phyloP scores from a whole-genome alignment of 83 land plant species.

The Larix sibirica region DNA sequence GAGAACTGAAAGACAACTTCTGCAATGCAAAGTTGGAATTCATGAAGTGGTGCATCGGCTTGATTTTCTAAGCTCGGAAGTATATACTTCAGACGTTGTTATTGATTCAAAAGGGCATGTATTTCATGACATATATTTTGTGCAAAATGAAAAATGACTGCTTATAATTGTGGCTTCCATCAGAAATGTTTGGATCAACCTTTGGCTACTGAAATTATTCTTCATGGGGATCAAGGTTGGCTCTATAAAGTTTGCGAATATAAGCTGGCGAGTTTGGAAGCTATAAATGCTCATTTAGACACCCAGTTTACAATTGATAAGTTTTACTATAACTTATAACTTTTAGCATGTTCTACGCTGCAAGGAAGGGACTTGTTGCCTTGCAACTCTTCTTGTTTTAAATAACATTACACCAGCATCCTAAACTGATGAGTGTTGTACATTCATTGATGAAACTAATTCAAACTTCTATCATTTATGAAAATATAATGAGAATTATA shows the following conservation, averaged over 20 bases:
- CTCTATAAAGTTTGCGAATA: conserved; percentile 87
- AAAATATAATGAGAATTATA: too few species aligned
- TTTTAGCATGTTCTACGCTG: too few species aligned
- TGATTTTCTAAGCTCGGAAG: conserved; percentile 70
- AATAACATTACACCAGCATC: too few species aligned
- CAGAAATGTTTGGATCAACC: conserved; percentile 92
- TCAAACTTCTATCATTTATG: too few species aligned
- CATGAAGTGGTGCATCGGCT: conserved; percentile 87
- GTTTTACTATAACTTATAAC: too few species aligned
- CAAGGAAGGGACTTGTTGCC: too few species aligned
- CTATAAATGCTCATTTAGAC: conserved; percentile 85
- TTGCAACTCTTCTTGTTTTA: too few species aligned
- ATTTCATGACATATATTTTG: conserved; percentile 90
- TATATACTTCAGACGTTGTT: conserved; percentile 65
- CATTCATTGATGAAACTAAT: too few species aligned
- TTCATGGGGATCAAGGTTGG: conserved; percentile 53
- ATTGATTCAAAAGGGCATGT: conserved; percentile 48
- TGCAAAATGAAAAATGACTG: conserved; percentile 84
- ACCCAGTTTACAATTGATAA: too few species aligned
- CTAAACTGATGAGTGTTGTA: too few species aligned
- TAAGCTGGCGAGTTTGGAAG: conserved; percentile 77
- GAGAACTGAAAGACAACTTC: conserved; percentile 76
- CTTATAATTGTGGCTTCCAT: conserved; percentile 92
- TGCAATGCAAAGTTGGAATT: conserved; percentile 87
- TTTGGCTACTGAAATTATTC: conserved; percentile 64